Percentiles rank a stretch among this genome's conserved stretches.
phyloP scores from a whole-genome alignment of 768 basidiomycete genomes.

The Tricholomella constricta region DNA sequence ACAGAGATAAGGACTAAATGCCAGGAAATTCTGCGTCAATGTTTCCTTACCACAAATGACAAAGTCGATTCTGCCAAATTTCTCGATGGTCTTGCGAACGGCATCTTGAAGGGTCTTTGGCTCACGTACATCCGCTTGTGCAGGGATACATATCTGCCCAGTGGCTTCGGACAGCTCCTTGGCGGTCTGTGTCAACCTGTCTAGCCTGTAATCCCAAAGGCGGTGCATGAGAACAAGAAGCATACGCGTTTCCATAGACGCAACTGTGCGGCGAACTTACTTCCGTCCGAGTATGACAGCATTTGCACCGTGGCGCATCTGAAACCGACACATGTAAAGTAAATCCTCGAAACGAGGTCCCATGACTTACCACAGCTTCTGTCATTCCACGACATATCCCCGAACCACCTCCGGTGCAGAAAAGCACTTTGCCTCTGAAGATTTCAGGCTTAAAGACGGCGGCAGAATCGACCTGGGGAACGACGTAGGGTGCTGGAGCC shows the following conservation, averaged over 20 bases:
- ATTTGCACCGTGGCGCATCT: constrained; percentile 85
- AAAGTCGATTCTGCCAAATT: constrained; percentile 89
- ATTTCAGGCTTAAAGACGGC: constrained; percentile 75
- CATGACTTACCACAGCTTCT: constrained; percentile 65
- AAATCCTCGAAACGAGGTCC: neutral
- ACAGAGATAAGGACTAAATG: neutral
- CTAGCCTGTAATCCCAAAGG: constrained; percentile 48
- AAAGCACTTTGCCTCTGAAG: constrained; percentile 88
- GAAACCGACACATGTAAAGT: neutral
- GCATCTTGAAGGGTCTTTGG: constrained; percentile 73
- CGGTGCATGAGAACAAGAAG: neutral
- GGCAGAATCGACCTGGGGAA: constrained; percentile 54
- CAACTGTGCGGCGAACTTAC: constrained; percentile 43
- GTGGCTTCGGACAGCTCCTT: constrained; percentile 70
- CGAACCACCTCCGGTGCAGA: constrained; percentile 90
- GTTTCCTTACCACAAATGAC: constrained; percentile 80
- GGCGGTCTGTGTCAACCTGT: constrained; percentile 70
- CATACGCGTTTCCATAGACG: neutral
- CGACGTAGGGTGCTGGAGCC: constrained; percentile 42
- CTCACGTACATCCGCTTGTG: constrained; percentile 82
- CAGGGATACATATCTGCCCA: constrained; percentile 68
- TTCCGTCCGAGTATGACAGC: constrained; percentile 87
- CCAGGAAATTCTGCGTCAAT: neutral
- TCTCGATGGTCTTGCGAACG: constrained; percentile 70
- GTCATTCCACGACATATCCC: constrained; percentile 94